Percentiles rank a stretch among this genome's conserved stretches.
Conservation (phyloP, 106 monocot species). For the Dendrobium huoshanense region DNA sequence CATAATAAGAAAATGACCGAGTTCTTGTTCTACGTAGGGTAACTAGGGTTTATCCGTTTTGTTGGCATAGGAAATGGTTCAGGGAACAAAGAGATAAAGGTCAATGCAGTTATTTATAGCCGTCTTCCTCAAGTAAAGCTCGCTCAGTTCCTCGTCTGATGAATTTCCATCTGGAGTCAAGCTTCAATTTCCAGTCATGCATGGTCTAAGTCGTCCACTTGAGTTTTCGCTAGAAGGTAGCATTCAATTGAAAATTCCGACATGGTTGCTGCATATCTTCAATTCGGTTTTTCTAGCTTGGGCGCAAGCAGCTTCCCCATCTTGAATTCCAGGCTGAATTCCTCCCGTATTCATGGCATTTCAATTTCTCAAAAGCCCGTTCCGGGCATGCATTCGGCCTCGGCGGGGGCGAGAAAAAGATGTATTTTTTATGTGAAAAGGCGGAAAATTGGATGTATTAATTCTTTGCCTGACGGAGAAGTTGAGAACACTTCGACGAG, state of each 20-base stretch:
- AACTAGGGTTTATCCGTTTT: neutral
- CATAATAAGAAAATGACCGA: neutral
- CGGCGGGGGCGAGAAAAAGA: slow-evolving; percentile 11
- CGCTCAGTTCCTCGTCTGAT: neutral
- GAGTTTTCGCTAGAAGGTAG: neutral
- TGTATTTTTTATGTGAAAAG: slow-evolving; percentile 14
- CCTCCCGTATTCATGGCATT: neutral
- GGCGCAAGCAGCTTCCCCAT: neutral
- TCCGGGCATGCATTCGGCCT: slow-evolving; percentile 2
- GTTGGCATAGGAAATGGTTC: neutral
- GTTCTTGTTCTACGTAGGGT: neutral
- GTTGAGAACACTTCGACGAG: slow-evolving; percentile 10
- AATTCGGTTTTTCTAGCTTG: neutral
- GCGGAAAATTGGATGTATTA: slow-evolving; percentile 2
- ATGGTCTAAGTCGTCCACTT: neutral
- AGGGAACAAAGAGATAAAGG: neutral
- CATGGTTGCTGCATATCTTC: neutral
- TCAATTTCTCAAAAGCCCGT: slow-evolving; percentile 12
- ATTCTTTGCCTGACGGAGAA: slow-evolving; percentile 25
- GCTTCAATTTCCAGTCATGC: neutral
- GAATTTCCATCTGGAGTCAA: neutral
- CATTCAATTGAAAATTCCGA: neutral
- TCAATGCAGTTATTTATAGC: neutral
- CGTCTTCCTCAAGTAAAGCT: neutral
- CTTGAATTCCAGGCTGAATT: neutral